These are phyloP conservation scores for Westerdykella aurantiaca DNA, from an alignment of 2,329 filamentous ascomycete genomes.

Conservation along the genomic window DNA sequence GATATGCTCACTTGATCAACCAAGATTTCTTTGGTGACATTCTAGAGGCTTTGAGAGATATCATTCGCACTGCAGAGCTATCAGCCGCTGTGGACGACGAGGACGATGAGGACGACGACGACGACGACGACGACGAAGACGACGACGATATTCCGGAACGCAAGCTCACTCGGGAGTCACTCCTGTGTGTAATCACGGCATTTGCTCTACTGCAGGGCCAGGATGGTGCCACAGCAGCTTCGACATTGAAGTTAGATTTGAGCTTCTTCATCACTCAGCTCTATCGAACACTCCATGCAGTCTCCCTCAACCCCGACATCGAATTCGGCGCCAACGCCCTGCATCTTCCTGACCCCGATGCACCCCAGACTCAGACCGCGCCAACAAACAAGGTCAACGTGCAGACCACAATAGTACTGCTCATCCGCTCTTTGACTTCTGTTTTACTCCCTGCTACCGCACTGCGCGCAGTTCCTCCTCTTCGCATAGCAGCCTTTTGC, in stretches of 20 bases:
- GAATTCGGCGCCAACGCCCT: conserved; percentile 73
- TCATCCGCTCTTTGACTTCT: conserved; percentile 78
- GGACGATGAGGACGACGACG: conserved; percentile 40
- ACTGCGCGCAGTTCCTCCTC: conserved; percentile 68
- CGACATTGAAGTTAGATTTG: conserved; percentile 78
- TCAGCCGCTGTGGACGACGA: conserved; percentile 43
- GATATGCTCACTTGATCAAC: conserved; percentile 95
- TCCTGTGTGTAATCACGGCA: conserved; percentile 92
- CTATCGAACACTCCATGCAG: conserved; percentile 74
- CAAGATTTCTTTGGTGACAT: conserved; percentile 98
- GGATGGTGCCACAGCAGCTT: conserved; percentile 78
- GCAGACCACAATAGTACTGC: conserved; percentile 86
- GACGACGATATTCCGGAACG: conserved; percentile 43
- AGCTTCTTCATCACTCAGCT: conserved; percentile 94
- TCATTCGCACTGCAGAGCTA: conserved; percentile 67
- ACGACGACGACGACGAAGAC: conserved; percentile 47
- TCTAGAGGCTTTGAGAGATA: conserved; percentile 86
- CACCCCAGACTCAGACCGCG: conserved; percentile 33
- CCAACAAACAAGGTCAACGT: conserved; percentile 75
- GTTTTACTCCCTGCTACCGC: conserved; percentile 72
- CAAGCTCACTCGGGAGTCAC: conserved; percentile 78
- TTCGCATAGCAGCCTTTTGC: conserved; percentile 83
- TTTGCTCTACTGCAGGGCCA: conserved; percentile 95
- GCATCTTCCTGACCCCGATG: conserved; percentile 61
- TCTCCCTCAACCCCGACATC: conserved; percentile 77